phyloP scores from a whole-genome alignment of 768 basidiomycete species.

The Mycena belliarum region DNA sequence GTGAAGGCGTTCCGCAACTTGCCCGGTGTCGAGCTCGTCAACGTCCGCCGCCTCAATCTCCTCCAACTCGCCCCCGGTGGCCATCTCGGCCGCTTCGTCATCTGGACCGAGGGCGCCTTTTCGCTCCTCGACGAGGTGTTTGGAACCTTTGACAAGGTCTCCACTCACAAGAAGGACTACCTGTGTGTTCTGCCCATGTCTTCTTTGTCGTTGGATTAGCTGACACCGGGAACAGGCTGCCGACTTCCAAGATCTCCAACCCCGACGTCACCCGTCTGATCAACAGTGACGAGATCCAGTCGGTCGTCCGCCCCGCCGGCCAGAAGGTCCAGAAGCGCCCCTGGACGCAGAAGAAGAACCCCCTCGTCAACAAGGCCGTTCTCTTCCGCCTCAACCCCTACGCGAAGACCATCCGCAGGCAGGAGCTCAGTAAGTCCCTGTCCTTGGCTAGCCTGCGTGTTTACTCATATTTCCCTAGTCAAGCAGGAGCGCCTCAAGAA shows the following conservation, averaged over 20 bases:
- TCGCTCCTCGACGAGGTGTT: constrained; percentile 91
- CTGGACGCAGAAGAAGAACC: constrained; percentile 99
- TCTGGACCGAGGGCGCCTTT: constrained; percentile 98
- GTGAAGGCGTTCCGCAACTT: constrained; percentile 99
- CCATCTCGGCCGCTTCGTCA: constrained; percentile 97
- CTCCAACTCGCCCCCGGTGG: constrained; percentile 99
- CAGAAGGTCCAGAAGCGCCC: constrained; percentile 87
- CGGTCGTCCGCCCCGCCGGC: constrained; percentile 89
- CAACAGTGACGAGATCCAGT: constrained; percentile 98
- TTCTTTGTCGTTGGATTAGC: not conserved
- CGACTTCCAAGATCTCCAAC: constrained; percentile 94
- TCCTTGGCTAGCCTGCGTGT: constrained; percentile 25
- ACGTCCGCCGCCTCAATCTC: constrained; percentile 91
- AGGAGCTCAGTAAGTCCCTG: constrained; percentile 79
- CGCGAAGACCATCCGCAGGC: constrained; percentile 89
- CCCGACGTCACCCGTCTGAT: constrained; percentile 96
- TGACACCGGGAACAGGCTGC: constrained; percentile 57
- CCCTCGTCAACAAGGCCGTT: constrained; percentile 88
- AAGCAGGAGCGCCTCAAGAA: constrained; percentile 76
- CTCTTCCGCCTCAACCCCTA: constrained; percentile 99
- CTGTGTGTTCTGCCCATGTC: constrained; percentile 45
- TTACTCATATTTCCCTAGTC: constrained; percentile 47
- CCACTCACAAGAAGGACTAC: constrained; percentile 87
- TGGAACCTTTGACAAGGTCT: constrained; percentile 91
- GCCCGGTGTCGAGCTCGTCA: constrained; percentile 77